These are phyloP conservation scores for Penicillium sp. DNA, from an alignment of 2,329 filamentous ascomycete genomes.

Conservation along the genomic window DNA sequence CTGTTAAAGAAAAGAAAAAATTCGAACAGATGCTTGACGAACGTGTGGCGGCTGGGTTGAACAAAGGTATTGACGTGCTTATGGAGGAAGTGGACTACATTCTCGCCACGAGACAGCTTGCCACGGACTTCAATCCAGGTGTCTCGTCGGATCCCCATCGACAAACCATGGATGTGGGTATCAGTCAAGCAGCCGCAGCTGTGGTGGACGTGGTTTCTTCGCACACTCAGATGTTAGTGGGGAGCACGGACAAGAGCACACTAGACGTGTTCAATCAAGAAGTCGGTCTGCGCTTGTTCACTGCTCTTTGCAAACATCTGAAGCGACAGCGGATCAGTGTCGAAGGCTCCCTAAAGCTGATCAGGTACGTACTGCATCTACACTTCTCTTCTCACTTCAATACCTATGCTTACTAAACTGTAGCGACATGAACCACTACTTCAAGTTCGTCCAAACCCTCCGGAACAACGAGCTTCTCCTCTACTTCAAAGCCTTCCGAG, in stretches of 20 bases:
- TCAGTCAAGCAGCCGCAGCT: slow-evolving; percentile 75
- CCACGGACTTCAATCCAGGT: slow-evolving; percentile 86
- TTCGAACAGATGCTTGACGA: slow-evolving; percentile 99
- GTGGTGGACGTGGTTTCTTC: slow-evolving; percentile 84
- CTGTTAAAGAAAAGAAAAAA: slow-evolving; percentile 92
- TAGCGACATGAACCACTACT: slow-evolving; percentile 94
- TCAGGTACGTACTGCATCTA: slow-evolving; percentile 57
- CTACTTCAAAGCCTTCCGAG: slow-evolving; percentile 89
- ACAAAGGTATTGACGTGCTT: slow-evolving; percentile 96
- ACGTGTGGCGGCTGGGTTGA: slow-evolving; percentile 89
- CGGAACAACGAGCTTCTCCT: slow-evolving; percentile 80
- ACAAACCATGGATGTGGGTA: slow-evolving; percentile 56
- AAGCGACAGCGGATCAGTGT: slow-evolving; percentile 93
- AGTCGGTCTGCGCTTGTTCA: slow-evolving; percentile 89
- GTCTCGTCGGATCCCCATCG: slow-evolving; percentile 40
- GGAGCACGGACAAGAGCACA: slow-evolving; percentile 96
- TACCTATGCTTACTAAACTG: slow-evolving; percentile 2
- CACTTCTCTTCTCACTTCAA: background rate
- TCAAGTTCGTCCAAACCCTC: slow-evolving; percentile 78
- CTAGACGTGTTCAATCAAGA: slow-evolving; percentile 98
- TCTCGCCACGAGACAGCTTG: slow-evolving; percentile 81
- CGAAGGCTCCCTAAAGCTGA: slow-evolving; percentile 86
- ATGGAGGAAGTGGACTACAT: slow-evolving; percentile 99
- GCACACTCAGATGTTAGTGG: slow-evolving; percentile 89
- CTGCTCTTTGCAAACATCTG: slow-evolving; percentile 91